Conservation (phyloP, 768 basidiomycete genomes). For the Suillus decipiens region DNA sequence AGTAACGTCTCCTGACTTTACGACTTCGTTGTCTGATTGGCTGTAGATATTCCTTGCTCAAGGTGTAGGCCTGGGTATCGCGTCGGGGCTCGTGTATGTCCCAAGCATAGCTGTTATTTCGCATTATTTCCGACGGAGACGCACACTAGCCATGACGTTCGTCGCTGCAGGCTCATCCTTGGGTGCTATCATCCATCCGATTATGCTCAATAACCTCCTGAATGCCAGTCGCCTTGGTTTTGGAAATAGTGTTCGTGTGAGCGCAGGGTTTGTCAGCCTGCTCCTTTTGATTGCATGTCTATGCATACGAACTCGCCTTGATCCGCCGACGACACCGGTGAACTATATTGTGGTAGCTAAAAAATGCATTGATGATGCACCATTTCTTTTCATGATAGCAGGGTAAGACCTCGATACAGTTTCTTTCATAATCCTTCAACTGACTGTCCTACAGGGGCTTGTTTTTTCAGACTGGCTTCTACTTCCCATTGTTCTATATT, state of each 20-base stretch:
- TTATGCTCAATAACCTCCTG: conserved; percentile 27
- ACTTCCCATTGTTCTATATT: conserved; percentile 52
- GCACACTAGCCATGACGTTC: conserved; percentile 42
- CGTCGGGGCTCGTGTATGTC: conserved; percentile 43
- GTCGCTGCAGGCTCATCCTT: conserved; percentile 37
- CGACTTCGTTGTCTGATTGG: not conserved
- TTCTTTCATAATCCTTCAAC: not conserved
- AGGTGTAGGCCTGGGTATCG: conserved; percentile 41
- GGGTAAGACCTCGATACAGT: conserved; percentile 2
- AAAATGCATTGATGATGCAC: conserved; percentile 7
- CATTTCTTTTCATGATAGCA: conserved; percentile 7
- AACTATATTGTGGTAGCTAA: conserved; percentile 7
- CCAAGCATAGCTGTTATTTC: conserved; percentile 42
- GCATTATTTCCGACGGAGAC: conserved; percentile 41
- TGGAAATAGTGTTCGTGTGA: conserved; percentile 41
- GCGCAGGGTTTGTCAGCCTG: conserved; percentile 40
- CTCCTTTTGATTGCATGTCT: conserved; percentile 31
- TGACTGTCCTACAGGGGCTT: not conserved
- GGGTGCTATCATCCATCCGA: conserved; percentile 19
- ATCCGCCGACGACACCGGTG: conserved; percentile 21
- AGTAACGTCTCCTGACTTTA: conserved; percentile 19
- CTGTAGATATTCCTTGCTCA: conserved; percentile 20
- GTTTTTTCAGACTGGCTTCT: conserved; percentile 39
- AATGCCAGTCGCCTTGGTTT: conserved; percentile 30
- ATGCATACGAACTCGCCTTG: conserved; percentile 38